Base-by-base conservation (phyloP, 306 rosid genomes). In the Hippophae rhamnoides region DNA sequence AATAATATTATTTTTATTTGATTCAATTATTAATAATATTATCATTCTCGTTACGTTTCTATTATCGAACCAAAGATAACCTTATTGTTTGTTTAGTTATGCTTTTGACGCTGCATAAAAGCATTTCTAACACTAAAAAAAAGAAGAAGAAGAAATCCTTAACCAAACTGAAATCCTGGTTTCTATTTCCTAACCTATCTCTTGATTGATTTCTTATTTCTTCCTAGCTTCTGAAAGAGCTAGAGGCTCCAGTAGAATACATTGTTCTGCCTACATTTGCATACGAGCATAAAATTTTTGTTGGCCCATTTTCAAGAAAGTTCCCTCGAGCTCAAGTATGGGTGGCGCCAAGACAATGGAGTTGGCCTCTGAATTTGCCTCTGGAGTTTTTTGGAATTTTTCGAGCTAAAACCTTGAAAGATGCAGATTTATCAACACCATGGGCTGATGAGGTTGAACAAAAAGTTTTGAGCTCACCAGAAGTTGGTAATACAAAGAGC, bases 341-440 rank as follows among this genome's bases (percentile, higher is more conserved):
- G 99, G 99, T 92, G 66, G 95, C 97, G 43, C 97, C 99, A 55
- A 85, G 99, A 75, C 99, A 88, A 71, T 92, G 97, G 97, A 92
- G 99, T 77, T 92, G 99, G 99, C 99, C 99, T 10, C 65, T 92
- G 78, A 88, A 92, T 69, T 74, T 92, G 62, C 99, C 99, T 2
- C 75, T 92, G 61, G 93, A 83, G 55, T 92, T 92, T 75, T 80
- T 85, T 0, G 99, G 95, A 42, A 86, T 92, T 73, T 88, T 92
- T 60, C 90, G 89, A 5, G 78, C 99, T 25, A 85, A 74, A 65
- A 84, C 89, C 65, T 80, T 93, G 77, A 62, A 70, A 75, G 90
- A 84, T 2, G 82, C 78, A 18, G 93, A 86, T 72, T 73, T 65
- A 10, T 82, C 90, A 60, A 65, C 84, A 42, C 95, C 97, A 9